A percentile compares a stretch with the other conserved stretches of the same genome.
Conservation (phyloP, 371 early-diverging fungal species). For the Mucor racemosus region DNA sequence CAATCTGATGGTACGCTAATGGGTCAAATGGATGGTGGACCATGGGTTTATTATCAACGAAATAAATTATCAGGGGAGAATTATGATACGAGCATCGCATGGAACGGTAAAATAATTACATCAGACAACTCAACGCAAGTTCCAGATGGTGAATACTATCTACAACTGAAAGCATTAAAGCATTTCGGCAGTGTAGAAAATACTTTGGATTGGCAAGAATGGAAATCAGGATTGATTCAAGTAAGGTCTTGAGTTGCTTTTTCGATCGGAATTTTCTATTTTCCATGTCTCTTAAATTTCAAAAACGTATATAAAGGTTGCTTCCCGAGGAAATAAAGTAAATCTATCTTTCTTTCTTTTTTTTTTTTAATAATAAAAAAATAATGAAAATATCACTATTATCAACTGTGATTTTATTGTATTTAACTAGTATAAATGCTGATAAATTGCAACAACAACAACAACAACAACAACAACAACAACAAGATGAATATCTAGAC, state of each 20-base stretch:
- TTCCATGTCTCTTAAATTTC: constrained; percentile 9
- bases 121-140: constrained; percentile 1
- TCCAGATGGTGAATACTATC: constrained; percentile 34
- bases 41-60: constrained; percentile 14
- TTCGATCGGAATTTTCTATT: constrained; percentile 7
- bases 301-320: background rate
- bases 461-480: no score
- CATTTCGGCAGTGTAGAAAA: constrained; percentile 38
- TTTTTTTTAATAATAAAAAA: background rate
- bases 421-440: background rate
- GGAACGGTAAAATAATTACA: constrained; percentile 12
- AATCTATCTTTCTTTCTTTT: background rate
- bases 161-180: constrained; percentile 36
- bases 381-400: constrained; percentile 9
- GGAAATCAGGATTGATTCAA: constrained; percentile 37
- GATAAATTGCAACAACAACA: background rate
- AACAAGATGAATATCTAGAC: constrained; percentile 3
- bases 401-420: background rate
- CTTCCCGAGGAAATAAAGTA: constrained; percentile 3
- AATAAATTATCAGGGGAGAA: constrained; percentile 11
- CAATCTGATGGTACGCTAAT: background rate
- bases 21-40: constrained; percentile 2
- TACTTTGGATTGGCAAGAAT: constrained; percentile 35
- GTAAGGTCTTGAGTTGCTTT: constrained; percentile 1
- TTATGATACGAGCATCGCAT: background rate